Conservation (phyloP, 108 stramenopile species). For the Discostella pseudostelligera region DNA sequence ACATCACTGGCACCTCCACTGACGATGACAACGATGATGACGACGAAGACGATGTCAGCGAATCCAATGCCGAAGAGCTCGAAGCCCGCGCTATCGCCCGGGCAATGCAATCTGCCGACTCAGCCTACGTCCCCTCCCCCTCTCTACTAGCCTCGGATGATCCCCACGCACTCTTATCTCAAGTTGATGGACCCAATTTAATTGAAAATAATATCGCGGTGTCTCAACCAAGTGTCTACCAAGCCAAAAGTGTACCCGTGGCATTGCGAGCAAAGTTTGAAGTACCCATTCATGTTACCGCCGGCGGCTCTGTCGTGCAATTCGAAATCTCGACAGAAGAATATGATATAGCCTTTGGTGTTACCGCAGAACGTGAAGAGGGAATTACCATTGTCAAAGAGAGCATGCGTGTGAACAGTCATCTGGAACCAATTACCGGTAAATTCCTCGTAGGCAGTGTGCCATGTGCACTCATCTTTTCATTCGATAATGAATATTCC, state of each 20-base stretch:
- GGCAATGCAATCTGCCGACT: constrained; percentile 77
- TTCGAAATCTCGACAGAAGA: constrained; percentile 59
- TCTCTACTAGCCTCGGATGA: constrained; percentile 57
- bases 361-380: constrained; percentile 86
- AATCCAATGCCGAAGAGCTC: constrained; percentile 4
- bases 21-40: neutral
- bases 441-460: constrained; percentile 86
- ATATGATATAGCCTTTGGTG: constrained; percentile 78
- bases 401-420: constrained; percentile 63
- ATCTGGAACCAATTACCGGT: constrained; percentile 68
- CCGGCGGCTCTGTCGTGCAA: constrained; percentile 79
- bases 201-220: constrained; percentile 38
- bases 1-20: neutral
- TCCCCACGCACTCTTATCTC: constrained; percentile 52
- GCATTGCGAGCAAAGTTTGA: constrained; percentile 64
- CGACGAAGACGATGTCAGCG: constrained; percentile 2
- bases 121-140: constrained; percentile 62
- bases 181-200: constrained; percentile 80
- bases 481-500: constrained; percentile 85
- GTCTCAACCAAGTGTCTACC: constrained; percentile 54
- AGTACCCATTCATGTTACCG: constrained; percentile 79
- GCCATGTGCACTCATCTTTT: constrained; percentile 75
- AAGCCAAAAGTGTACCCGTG: constrained; percentile 72
- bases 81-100: constrained; percentile 82
- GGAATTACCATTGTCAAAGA: constrained; percentile 82